A percentile compares a stretch with the other conserved stretches of the same genome.
Conservation (phyloP, 192 early-diverging fungal genomes). For the Dimargaris cristalligena region DNA sequence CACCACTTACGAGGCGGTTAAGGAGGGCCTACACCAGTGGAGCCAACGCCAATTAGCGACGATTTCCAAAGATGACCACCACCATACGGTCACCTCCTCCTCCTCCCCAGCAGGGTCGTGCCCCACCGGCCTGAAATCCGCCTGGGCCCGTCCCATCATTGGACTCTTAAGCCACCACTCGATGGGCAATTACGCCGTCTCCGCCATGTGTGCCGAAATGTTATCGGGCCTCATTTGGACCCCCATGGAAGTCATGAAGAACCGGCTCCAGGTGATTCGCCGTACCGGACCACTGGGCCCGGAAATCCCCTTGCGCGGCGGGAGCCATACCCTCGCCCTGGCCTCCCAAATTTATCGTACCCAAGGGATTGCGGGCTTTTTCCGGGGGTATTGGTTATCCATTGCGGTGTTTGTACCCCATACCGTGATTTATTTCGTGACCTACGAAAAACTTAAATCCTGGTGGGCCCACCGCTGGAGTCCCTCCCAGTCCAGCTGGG, state of each 20-base stretch:
- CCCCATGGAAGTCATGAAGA: slow-evolving; percentile 77
- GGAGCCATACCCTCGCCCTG: slow-evolving; percentile 21
- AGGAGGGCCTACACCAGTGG: slow-evolving; percentile 19
- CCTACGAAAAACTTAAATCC: slow-evolving; percentile 42
- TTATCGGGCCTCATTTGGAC: slow-evolving; percentile 56
- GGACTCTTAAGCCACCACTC: slow-evolving; percentile 17
- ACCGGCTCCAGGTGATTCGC: slow-evolving; percentile 39
- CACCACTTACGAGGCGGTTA: slow-evolving; percentile 46
- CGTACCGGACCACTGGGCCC: not conserved
- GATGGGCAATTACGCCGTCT: slow-evolving; percentile 34
- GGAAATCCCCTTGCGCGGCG: not conserved
- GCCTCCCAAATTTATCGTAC: slow-evolving; percentile 20
- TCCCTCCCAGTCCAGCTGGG: not conserved
- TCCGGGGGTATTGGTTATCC: slow-evolving; percentile 66
- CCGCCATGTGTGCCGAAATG: slow-evolving; percentile 45
- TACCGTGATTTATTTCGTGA: slow-evolving; percentile 47
- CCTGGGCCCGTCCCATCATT: not conserved
- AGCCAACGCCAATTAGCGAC: slow-evolving; percentile 6
- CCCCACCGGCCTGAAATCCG: not conserved
- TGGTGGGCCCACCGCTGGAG: not conserved
- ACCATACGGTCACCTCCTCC: too few species aligned
- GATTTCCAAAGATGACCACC: too few species aligned
- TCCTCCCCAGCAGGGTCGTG: too few species aligned
- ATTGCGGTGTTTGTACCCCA: slow-evolving; percentile 63
- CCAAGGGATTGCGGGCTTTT: slow-evolving; percentile 72